phyloP scores from a whole-genome alignment of 2,329 filamentous ascomycete species.

The Xylaria sp. region DNA sequence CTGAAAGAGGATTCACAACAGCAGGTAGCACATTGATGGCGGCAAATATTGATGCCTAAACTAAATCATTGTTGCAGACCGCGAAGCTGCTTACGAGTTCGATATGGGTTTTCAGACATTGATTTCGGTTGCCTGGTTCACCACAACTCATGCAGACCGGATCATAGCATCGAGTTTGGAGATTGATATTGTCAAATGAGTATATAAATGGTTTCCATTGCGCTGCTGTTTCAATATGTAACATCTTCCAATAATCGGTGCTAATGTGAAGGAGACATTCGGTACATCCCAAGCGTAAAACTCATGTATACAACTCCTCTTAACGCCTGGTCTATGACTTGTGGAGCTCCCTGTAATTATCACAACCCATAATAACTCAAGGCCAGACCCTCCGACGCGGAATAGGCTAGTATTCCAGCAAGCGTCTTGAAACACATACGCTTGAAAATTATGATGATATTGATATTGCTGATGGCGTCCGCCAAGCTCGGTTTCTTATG shows the following conservation, averaged over 20 bases:
- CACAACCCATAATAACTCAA: slow-evolving; percentile 21
- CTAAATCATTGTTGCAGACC: neutral
- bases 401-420: slow-evolving; percentile 9
- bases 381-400: slow-evolving; percentile 2
- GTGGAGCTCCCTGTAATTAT: slow-evolving; percentile 18
- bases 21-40: neutral
- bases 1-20: neutral
- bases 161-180: neutral
- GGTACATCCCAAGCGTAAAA: slow-evolving; percentile 11
- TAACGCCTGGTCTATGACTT: slow-evolving; percentile 29
- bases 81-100: slow-evolving; percentile 21
- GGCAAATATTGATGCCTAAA: slow-evolving; percentile 29
- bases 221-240: slow-evolving; percentile 6
- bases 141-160: neutral
- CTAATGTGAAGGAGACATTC: slow-evolving; percentile 15
- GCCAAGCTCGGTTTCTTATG: slow-evolving; percentile 4
- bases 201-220: slow-evolving; percentile 13
- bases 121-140: slow-evolving; percentile 22
- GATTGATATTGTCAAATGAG: neutral
- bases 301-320: slow-evolving; percentile 36
- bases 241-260: neutral
- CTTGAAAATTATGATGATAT: slow-evolving; percentile 3
- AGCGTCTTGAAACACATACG: slow-evolving; percentile 17
- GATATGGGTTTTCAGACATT: neutral
- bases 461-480: neutral